Percentiles rank a stretch among this genome's conserved stretches.
phyloP scores from a whole-genome alignment of 129 eudicot species.

The Tanacetum coccineum region DNA sequence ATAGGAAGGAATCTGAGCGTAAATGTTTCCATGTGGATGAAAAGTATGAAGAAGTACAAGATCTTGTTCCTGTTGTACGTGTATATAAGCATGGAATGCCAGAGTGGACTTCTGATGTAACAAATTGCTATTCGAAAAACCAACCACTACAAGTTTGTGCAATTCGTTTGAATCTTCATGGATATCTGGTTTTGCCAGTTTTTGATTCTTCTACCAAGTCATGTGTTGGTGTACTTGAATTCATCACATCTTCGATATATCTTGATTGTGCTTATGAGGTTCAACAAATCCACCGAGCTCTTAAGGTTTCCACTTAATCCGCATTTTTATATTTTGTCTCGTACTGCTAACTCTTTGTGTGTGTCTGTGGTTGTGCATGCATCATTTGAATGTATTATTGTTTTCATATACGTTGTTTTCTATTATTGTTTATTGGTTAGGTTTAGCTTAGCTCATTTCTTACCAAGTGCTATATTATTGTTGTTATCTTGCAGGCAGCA shows the following conservation, averaged over 20 bases:
- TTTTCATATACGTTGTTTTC: too few species aligned
- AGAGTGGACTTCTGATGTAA: slow-evolving; percentile 17
- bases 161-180: slow-evolving; percentile 8
- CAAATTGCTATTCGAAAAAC: background rate
- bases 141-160: background rate
- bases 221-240: slow-evolving; percentile 17
- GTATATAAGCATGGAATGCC: slow-evolving; percentile 3
- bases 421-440: too few species aligned
- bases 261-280: slow-evolving; percentile 12
- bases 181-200: slow-evolving; percentile 16
- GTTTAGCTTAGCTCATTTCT: background rate
- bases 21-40: background rate
- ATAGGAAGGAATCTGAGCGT: slow-evolving; percentile 8
- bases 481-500: slow-evolving; percentile 6
- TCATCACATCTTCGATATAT: slow-evolving; percentile 6
- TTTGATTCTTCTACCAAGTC: background rate
- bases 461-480: background rate
- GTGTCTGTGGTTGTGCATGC: background rate
- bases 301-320: background rate
- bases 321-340: background rate
- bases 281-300: slow-evolving; percentile 7
- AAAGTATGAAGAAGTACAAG: background rate
- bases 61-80: slow-evolving; percentile 1
- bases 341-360: background rate
- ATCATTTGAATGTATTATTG: background rate